Evolutionary conservation across 1,139 yeast genomes (phyloP), one percentile per base, ranked within the genome.

Genomic region (Blastobotrys arbuscula): DNA sequence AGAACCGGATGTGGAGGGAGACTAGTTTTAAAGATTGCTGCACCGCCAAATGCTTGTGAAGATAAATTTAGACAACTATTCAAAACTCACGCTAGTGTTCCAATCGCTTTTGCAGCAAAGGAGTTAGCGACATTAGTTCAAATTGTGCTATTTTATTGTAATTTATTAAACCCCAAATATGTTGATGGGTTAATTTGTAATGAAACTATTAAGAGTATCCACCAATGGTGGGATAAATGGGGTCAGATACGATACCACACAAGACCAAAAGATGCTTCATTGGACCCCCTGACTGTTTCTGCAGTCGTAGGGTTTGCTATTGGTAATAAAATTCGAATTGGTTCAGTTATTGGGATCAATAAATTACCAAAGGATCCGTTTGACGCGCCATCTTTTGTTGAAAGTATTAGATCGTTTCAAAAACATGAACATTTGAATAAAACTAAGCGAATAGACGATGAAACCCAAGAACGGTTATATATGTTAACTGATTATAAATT

Each of bases 281-380:
- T 84, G 50, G 81, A 86, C 0, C 76, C 90, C 0, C 72, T 79
- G n/a, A 76, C 88, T 0, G 86, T 83, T 0, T 76, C 85, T 0
- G 81, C 82, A 0, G 64, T 82, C 2, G 64, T 87, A 6, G 88
- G 95, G 48, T 75, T 84, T 59, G 76, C 85, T 0, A 66, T 84
- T 20, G 81, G 89, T 53, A 74, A 84, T 38, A 77, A 82, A 52
- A 73, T 83, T 49, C 75, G 95, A 50, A 64, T 90, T 39, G 75
- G 84, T 38, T 70, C 81, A n/a, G 83, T 87, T 1, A 57, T 67
- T 26, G 64, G 68, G 39, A 84, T 84, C 28, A 80, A 88, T 54
- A 86, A 82, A 54, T 81, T 84, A 2, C 90, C 96, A 0, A 89
- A 88, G 61, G 97, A 90, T 62, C 90, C 95, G 0, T 82, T 84